Conservation (phyloP, 2,329 filamentous ascomycete genomes). For the Alternaria panax region DNA sequence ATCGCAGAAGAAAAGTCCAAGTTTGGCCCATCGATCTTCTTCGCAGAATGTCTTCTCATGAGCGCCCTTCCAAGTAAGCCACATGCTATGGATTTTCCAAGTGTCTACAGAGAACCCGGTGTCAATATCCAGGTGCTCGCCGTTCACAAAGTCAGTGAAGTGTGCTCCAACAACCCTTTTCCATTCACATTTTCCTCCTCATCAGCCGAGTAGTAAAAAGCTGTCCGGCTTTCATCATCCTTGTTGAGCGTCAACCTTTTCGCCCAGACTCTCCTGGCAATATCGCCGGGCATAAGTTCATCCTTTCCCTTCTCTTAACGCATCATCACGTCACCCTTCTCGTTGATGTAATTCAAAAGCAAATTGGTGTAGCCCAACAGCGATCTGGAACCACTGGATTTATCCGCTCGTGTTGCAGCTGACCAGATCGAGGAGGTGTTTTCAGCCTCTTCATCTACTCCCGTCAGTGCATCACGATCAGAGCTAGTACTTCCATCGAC, state of each 20-base stretch:
- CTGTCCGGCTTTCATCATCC: background rate
- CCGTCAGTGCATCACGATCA: background rate
- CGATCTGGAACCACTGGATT: background rate
- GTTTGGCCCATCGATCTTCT: background rate
- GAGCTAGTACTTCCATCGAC: background rate
- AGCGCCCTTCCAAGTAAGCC: background rate
- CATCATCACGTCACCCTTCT: background rate
- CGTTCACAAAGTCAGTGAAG: background rate
- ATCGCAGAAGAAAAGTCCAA: background rate
- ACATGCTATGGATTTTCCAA: background rate
- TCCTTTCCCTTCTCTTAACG: background rate
- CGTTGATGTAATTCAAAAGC: background rate
- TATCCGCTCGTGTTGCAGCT: background rate
- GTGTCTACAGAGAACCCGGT: background rate
- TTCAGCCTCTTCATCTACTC: background rate
- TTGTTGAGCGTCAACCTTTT: background rate
- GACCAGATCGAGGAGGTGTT: background rate
- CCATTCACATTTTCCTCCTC: background rate
- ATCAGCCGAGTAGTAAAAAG: background rate
- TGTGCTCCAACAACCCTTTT: background rate
- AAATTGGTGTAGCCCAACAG: background rate
- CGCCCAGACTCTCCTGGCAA: background rate
- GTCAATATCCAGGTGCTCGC: background rate
- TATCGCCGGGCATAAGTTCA: background rate
- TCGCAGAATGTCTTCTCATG: background rate